Base-by-base conservation (phyloP, 2,329 filamentous ascomycete genomes). In the Colletotrichum filicis region DNA sequence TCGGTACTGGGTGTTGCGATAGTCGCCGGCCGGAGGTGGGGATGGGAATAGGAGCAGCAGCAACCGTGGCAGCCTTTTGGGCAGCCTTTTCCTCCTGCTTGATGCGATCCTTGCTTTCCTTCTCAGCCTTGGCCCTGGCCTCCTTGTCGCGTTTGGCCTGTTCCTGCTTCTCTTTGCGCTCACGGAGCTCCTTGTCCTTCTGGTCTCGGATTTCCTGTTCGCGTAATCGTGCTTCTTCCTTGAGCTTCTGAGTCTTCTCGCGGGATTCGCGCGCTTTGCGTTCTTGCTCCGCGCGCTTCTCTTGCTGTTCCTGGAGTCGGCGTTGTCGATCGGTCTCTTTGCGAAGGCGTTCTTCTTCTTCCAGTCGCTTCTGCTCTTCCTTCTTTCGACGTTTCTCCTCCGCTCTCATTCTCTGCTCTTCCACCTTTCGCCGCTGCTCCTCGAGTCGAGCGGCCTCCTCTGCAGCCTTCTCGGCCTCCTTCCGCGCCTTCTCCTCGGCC, bases 311-410 rank as follows among this genome's bases (percentile, higher is more conserved):
- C 79, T 95, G 92, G 68, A 93, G 86, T 61, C 94, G 91, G 74
- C 92, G 92, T 80, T 92, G 90, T 79, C 93, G 94, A 78, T 98
- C 96, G 4, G 93, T 92, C 80, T 98, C 96, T 81, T 95, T 98
- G 68, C 92, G 90, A 71, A 92, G 86, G 64, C 92, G 92, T 78
- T 98, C 95, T 78, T 98, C 96, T 79, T 98, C 97, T 75, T 95
- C 94, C 32, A 94, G 93, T 82, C 94, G 97, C 82, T 92, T 95
- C 82, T 97, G 94, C 4, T 94, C 93, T 79, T 99, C 97, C 78
- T 93, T 94, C 85, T 97, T 97, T 85, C 92, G 95, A 59, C 94
- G 91, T 82, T 95, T 96, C 84, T 98, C 96, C 79, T 99, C 97
- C 56, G 92, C 92, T 83, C 92, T 97, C 76, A 89, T 88, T 77